These are phyloP conservation scores for Termitomyces sp. DNA, from an alignment of 768 basidiomycete genomes.

Conservation along the genomic window DNA sequence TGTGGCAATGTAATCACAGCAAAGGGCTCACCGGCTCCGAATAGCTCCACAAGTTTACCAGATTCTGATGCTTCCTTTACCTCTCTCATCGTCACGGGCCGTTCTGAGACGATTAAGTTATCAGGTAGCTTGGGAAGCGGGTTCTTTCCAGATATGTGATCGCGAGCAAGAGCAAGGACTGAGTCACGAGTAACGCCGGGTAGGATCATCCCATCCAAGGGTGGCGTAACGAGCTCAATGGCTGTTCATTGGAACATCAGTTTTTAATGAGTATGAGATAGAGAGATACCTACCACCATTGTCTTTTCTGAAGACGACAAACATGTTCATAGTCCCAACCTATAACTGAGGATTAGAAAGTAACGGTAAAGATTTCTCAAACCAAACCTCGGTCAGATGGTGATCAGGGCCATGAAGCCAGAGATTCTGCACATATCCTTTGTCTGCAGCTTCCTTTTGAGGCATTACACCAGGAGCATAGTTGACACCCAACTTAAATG, in stretches of 20 bases:
- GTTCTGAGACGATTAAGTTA: constrained; percentile 59
- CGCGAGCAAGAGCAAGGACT: constrained; percentile 65
- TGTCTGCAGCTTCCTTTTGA: constrained; percentile 69
- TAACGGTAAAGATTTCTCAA: background rate
- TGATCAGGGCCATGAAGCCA: constrained; percentile 81
- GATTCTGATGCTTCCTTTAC: constrained; percentile 53
- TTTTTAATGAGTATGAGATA: background rate
- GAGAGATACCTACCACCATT: constrained; percentile 48
- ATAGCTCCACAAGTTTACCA: constrained; percentile 76
- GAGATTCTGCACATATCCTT: constrained; percentile 85
- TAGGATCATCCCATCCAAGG: constrained; percentile 87
- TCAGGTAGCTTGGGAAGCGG: constrained; percentile 49
- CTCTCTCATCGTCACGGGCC: constrained; percentile 74
- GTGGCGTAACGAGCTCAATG: constrained; percentile 84
- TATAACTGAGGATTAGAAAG: constrained; percentile 31
- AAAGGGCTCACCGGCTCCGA: constrained; percentile 59
- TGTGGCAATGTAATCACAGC: too few species aligned
- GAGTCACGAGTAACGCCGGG: constrained; percentile 92
- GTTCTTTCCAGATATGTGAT: constrained; percentile 48
- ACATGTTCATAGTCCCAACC: constrained; percentile 94
- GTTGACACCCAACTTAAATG: constrained; percentile 84
- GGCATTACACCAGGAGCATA: constrained; percentile 88
- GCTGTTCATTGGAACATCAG: constrained; percentile 34
- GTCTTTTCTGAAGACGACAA: constrained; percentile 70
- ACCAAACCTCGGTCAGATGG: constrained; percentile 45